Percentiles rank a stretch among this genome's conserved stretches.
Evolutionary conservation across 805 yeast species (phyloP).

Genomic region (Deakozyma indianensis): DNA sequence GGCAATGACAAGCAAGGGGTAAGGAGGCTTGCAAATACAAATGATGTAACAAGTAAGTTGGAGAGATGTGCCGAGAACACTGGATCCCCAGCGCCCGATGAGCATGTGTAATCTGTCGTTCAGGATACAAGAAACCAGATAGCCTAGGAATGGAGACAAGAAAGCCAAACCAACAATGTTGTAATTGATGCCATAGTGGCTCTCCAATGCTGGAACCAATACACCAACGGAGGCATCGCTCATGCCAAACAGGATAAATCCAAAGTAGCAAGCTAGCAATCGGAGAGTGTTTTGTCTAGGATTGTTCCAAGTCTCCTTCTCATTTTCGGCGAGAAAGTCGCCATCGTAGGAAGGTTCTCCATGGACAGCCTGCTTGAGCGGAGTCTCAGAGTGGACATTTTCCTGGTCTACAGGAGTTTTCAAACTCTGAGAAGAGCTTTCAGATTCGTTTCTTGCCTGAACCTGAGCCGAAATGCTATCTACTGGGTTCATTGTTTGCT

Average conservation of each 20-base stretch:
- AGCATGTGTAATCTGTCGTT: slow-evolving; percentile 28
- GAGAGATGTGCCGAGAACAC: slow-evolving; percentile 21
- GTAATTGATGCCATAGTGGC: slow-evolving; percentile 34
- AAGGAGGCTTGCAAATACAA: slow-evolving; percentile 29
- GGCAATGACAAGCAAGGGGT: slow-evolving; percentile 24
- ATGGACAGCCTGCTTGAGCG: not conserved
- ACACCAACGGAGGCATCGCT: slow-evolving; percentile 52
- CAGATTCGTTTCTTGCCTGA: not conserved
- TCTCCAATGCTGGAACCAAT: slow-evolving; percentile 36
- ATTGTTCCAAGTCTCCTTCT: not conserved
- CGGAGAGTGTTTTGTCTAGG: not conserved
- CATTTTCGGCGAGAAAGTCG: not conserved
- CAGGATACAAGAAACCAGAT: slow-evolving; percentile 35
- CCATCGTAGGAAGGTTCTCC: not conserved
- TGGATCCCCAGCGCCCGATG: slow-evolving; percentile 36
- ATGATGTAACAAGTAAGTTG: slow-evolving; percentile 27
- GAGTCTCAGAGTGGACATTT: not conserved
- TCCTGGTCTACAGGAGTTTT: not conserved
- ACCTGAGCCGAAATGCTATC: not conserved
- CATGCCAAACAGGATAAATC: slow-evolving; percentile 36
- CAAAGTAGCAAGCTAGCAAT: slow-evolving; percentile 3
- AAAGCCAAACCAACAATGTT: slow-evolving; percentile 35
- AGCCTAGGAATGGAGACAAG: slow-evolving; percentile 40
- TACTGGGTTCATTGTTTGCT: not conserved
- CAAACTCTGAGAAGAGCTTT: not conserved